Conservation (phyloP, 139 green algal species). For the Chlamydomonas applanata region DNA sequence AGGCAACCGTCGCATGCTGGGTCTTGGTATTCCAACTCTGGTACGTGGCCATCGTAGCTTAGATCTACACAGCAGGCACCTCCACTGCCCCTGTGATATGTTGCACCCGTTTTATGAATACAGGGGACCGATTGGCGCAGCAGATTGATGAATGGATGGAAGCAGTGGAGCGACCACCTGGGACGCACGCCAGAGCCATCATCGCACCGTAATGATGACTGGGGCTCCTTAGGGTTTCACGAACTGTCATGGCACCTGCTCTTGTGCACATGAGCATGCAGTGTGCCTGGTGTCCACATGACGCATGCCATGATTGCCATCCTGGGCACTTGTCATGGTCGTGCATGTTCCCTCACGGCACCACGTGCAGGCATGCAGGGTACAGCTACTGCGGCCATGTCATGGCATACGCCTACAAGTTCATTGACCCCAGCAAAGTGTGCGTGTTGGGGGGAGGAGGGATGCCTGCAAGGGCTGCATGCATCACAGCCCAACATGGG, state of each 20-base stretch:
- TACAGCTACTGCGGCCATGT: slow-evolving; percentile 85
- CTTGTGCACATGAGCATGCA: too few relatives aligned
- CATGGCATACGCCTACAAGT: slow-evolving; percentile 78
- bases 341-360: too few relatives aligned
- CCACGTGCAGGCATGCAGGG: slow-evolving; percentile 78
- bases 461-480: too few relatives aligned
- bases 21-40: slow-evolving; percentile 66
- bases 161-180: slow-evolving; percentile 9
- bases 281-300: too few relatives aligned
- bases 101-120: too few relatives aligned
- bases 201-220: slow-evolving; percentile 56
- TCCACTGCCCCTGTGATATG: not conserved
- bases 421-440: slow-evolving; percentile 68
- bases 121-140: not conserved
- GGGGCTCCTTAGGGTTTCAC: not conserved
- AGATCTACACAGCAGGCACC: too few relatives aligned
- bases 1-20: slow-evolving; percentile 54
- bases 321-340: not conserved
- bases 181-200: slow-evolving; percentile 47
- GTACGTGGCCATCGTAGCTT: slow-evolving; percentile 20
- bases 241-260: too few relatives aligned
- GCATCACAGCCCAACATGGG: too few relatives aligned
- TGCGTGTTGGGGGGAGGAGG: too few relatives aligned
- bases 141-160: slow-evolving; percentile 59
- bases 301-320: not conserved